A percentile compares a stretch with the other conserved stretches of the same genome.
Evolutionary conservation across 768 basidiomycete genomes (phyloP).

Genomic region (Tephrocybe sp.): DNA sequence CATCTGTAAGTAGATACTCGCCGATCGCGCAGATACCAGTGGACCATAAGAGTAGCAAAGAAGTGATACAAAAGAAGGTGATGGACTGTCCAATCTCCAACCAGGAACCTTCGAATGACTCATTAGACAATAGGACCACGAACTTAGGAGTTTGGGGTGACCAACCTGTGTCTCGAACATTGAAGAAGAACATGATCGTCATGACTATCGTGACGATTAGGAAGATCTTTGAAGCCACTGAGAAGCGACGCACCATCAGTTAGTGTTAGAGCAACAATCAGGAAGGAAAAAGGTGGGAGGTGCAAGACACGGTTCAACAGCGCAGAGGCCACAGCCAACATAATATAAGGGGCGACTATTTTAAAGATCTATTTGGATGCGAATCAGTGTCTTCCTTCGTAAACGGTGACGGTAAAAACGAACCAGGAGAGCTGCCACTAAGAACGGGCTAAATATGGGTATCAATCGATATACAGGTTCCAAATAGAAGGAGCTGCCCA

Average conservation of each 20-base stretch:
- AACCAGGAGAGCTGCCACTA: conserved; percentile 75
- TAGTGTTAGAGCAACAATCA: conserved; percentile 73
- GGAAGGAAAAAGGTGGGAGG: conserved; percentile 78
- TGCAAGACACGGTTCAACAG: conserved; percentile 64
- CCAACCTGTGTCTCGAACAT: conserved; percentile 75
- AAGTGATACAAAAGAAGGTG: conserved; percentile 85
- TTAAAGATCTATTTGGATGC: conserved; percentile 71
- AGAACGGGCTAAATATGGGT: conserved; percentile 82
- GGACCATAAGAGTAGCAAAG: conserved; percentile 75
- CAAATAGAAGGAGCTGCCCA: conserved; percentile 72
- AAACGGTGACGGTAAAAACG: too few species aligned
- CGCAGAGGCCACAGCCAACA: conserved; percentile 69
- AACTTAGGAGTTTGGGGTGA: not conserved
- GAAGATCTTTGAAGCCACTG: conserved; percentile 3
- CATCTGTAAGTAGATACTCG: conserved; percentile 66
- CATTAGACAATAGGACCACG: conserved; percentile 5
- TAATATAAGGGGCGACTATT: conserved; percentile 77
- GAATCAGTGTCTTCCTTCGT: too few species aligned
- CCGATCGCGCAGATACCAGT: conserved; percentile 74
- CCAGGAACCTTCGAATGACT: conserved; percentile 63
- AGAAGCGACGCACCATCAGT: conserved; percentile 53
- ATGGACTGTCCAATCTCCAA: conserved; percentile 88
- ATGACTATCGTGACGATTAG: conserved; percentile 43
- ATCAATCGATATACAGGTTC: conserved; percentile 87
- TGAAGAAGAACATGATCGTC: conserved; percentile 83